phyloP scores from a whole-genome alignment of 2,329 filamentous ascomycete genomes.

The Chaetomium olivaceum region DNA sequence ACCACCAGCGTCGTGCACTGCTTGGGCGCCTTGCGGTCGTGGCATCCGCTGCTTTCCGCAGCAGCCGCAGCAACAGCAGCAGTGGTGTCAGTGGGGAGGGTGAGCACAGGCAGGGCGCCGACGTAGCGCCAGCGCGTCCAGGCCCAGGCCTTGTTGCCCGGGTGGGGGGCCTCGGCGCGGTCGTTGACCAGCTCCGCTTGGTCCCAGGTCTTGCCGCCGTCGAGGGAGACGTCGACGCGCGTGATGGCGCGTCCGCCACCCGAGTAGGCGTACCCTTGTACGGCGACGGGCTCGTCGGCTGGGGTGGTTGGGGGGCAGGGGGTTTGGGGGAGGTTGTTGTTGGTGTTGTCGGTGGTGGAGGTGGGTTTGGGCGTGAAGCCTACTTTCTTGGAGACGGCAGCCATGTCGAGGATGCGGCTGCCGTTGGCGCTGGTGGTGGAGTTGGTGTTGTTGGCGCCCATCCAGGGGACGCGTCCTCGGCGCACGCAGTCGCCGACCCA shows the following conservation, averaged over 20 bases:
- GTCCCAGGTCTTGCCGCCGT: slow-evolving; percentile 64
- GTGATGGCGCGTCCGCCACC: slow-evolving; percentile 66
- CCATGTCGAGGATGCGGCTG: slow-evolving; percentile 28
- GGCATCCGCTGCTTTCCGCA: slow-evolving; percentile 13
- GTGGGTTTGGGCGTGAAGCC: slow-evolving; percentile 25
- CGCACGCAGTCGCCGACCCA: slow-evolving; percentile 44
- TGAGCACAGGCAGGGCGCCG: slow-evolving; percentile 43
- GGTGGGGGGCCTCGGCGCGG: slow-evolving; percentile 38
- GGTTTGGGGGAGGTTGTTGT: background rate
- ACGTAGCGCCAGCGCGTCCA: slow-evolving; percentile 66
- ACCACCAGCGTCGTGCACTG: slow-evolving; percentile 58
- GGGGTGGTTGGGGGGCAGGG: slow-evolving; percentile 18
- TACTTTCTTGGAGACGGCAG: slow-evolving; percentile 26
- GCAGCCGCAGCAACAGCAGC: too few relatives aligned
- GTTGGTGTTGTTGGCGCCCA: slow-evolving; percentile 5
- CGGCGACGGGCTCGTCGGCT: slow-evolving; percentile 38
- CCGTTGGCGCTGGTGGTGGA: background rate
- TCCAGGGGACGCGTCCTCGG: slow-evolving; percentile 28
- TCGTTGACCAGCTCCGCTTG: slow-evolving; percentile 62
- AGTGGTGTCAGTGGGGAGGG: slow-evolving; percentile 5
- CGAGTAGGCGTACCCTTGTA: slow-evolving; percentile 67
- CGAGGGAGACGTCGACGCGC: slow-evolving; percentile 66
- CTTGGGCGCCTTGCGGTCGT: slow-evolving; percentile 31
- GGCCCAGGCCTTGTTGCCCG: slow-evolving; percentile 56
- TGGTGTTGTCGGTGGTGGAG: background rate